Percentiles rank a stretch among this genome's conserved stretches.
Evolutionary conservation across 2,329 filamentous ascomycete genomes (phyloP).

Genomic region (Colletotrichum ledebouriae): DNA sequence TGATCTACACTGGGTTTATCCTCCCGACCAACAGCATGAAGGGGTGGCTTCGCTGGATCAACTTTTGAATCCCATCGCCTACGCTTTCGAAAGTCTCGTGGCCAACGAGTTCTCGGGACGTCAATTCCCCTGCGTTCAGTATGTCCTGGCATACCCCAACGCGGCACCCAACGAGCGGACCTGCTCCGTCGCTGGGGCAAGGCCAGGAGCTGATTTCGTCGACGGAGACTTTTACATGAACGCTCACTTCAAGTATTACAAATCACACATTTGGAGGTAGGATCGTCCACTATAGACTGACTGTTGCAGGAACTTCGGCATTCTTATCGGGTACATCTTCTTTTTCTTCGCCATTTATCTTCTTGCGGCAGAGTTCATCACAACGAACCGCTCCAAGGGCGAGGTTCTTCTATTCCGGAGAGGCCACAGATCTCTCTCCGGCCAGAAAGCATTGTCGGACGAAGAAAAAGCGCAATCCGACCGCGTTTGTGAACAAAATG

Average conservation of each 20-base stretch:
- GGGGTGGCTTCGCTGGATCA: slow-evolving; percentile 66
- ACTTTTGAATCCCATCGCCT: slow-evolving; percentile 64
- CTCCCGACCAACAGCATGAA: slow-evolving; percentile 57
- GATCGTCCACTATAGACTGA: slow-evolving; percentile 52
- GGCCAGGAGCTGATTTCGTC: slow-evolving; percentile 57
- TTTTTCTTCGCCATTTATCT: slow-evolving; percentile 68
- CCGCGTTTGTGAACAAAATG: slow-evolving; percentile 51
- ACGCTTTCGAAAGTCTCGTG: slow-evolving; percentile 76
- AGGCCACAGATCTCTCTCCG: slow-evolving; percentile 62
- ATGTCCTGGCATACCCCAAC: slow-evolving; percentile 45
- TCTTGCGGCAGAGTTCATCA: slow-evolving; percentile 65
- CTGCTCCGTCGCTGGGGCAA: slow-evolving; percentile 60
- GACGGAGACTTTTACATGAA: slow-evolving; percentile 60
- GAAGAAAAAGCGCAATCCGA: slow-evolving; percentile 10
- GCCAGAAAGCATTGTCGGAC: slow-evolving; percentile 49
- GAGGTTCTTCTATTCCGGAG: slow-evolving; percentile 68
- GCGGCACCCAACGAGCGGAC: slow-evolving; percentile 48
- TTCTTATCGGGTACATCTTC: slow-evolving; percentile 67
- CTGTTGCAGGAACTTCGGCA: slow-evolving; percentile 64
- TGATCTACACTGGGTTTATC: slow-evolving; percentile 68
- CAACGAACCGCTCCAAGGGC: slow-evolving; percentile 58
- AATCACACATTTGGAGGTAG: slow-evolving; percentile 54
- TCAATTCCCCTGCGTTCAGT: slow-evolving; percentile 52
- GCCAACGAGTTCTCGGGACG: slow-evolving; percentile 73
- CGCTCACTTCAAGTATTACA: slow-evolving; percentile 53